phyloP scores from a whole-genome alignment of 1,284 basidiomycete species.

The Spongiforma sp. region DNA sequence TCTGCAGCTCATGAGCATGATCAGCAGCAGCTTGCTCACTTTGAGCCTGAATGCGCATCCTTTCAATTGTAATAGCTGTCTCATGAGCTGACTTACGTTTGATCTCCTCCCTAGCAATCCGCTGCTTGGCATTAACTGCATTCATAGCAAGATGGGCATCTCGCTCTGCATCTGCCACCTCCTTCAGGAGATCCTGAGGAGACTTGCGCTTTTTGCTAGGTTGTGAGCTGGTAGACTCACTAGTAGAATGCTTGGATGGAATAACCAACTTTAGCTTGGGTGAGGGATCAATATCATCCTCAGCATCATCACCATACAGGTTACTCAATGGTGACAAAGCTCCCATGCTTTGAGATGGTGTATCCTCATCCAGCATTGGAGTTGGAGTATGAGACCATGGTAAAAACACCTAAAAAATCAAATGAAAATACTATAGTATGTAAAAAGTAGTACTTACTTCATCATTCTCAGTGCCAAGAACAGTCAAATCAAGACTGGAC shows the following conservation, averaged over 20 bases:
- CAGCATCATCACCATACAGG: neutral
- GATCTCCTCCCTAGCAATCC: neutral
- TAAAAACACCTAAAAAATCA: too few relatives aligned
- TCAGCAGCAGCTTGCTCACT: conserved; percentile 5
- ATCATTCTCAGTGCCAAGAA: neutral
- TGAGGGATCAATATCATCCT: neutral
- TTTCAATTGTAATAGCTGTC: conserved; percentile 5
- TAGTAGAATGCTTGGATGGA: neutral
- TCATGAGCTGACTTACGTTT: conserved; percentile 1
- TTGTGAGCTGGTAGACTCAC: neutral
- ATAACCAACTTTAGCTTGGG: neutral
- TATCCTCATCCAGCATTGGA: neutral
- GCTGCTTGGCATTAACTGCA: conserved; percentile 4
- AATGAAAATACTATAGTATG: too few relatives aligned
- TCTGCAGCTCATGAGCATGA: conserved; percentile 1
- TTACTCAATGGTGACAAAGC: neutral
- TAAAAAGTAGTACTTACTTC: too few relatives aligned
- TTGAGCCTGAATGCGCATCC: conserved; percentile 4
- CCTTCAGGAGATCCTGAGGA: neutral
- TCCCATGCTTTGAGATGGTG: neutral
- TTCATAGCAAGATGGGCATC: conserved; percentile 1
- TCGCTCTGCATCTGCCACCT: conserved; percentile 7
- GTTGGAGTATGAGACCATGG: neutral
- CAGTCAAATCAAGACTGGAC: neutral
- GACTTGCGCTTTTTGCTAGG: neutral